Percentiles rank a stretch among this genome's conserved stretches.
These are phyloP conservation scores for Purpureocillium takamizusanense DNA, from an alignment of 2,329 filamentous ascomycete species.

Conservation along the genomic window DNA sequence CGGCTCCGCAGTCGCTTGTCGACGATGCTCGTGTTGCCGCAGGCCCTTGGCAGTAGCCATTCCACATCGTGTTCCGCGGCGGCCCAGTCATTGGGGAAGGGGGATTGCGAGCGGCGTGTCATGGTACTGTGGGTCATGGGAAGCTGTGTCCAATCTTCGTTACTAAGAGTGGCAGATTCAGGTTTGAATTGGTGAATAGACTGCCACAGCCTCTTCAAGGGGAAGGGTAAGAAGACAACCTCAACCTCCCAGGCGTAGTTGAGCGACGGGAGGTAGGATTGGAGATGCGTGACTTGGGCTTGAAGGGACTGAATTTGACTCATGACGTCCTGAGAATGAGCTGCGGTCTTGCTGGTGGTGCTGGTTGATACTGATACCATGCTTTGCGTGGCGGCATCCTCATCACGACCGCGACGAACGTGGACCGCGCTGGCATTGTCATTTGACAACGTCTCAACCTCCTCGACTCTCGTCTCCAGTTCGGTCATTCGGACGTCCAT, in stretches of 20 bases:
- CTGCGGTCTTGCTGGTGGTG: conserved; percentile 23
- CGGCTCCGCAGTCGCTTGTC: conserved; percentile 67
- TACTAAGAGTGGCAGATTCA: conserved; percentile 20
- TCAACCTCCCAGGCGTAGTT: conserved; percentile 64
- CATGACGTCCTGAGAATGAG: conserved; percentile 36
- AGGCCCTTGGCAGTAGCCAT: conserved; percentile 62
- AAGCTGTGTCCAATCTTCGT: conserved; percentile 47
- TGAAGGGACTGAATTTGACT: conserved; percentile 41
- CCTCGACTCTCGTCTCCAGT: conserved; percentile 54
- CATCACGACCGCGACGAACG: conserved; percentile 24
- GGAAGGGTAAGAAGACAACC: conserved; percentile 67
- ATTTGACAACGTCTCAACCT: conserved; percentile 45
- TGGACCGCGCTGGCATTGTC: conserved; percentile 34
- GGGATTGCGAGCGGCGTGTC: conserved; percentile 37
- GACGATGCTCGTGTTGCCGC: conserved; percentile 50
- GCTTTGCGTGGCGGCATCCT: conserved; percentile 36
- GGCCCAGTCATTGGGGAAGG: conserved; percentile 37
- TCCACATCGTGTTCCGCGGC: conserved; percentile 37
- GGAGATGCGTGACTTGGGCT: conserved; percentile 44
- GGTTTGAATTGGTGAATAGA: conserved; percentile 37
- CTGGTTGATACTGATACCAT: conserved; percentile 37
- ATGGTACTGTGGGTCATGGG: conserved; percentile 37
- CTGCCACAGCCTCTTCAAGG: conserved; percentile 47
- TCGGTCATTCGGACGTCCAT: conserved; percentile 60
- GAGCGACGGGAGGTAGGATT: conserved; percentile 52